Evolutionary conservation across 345 rosid species (phyloP), one percentile per base, ranked within the genome.

Genomic region (Acer campestre): DNA sequence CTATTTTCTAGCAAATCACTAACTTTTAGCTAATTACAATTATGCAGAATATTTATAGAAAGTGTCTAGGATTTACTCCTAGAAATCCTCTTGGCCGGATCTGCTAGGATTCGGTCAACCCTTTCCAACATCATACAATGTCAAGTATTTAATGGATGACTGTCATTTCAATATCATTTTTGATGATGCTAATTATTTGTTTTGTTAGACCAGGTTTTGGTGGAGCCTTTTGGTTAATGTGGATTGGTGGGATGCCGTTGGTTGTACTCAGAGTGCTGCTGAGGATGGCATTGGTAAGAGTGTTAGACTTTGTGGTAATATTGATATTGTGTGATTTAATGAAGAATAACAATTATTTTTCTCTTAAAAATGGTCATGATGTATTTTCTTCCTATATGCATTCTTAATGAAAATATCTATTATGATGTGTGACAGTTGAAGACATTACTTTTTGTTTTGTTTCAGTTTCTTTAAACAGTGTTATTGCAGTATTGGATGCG

Each of bases 241-340:
- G 84, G 99, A 94, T 87, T 96, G 99, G 99, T 96, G 99, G 99
- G 99, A 96, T 80, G 99, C 98, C 75, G 90, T 96, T 89, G 99
- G 99, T 74, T 96, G 98, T 84, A 94, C 99, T 14, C 98, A 96
- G 82, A 96, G 99, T 91, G 98, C 99, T 79, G 99, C 98, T 16
- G 99, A 96, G 82, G 98, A 93, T 81, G 90, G 92, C 74, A 93
- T 96, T 75, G 99, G 99, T 94, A 80, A 86, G 86, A 61, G 59
- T 71, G 14, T 71, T 61, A 53, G 51, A 49, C 64, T 70, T 67
- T n/a, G 51, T 23, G 48, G 6, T 48, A 65, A 12, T 31, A n/a
- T 17, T n/a, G 11, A 51, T 55, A n/a, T 27, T n/a, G 14, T 65
- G 42, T 51, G 69, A 17, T 20, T 5, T 51, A 22, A 16, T 49